Conservation (phyloP, 371 early-diverging fungal species). For the Lichtheimia hyalospora region DNA sequence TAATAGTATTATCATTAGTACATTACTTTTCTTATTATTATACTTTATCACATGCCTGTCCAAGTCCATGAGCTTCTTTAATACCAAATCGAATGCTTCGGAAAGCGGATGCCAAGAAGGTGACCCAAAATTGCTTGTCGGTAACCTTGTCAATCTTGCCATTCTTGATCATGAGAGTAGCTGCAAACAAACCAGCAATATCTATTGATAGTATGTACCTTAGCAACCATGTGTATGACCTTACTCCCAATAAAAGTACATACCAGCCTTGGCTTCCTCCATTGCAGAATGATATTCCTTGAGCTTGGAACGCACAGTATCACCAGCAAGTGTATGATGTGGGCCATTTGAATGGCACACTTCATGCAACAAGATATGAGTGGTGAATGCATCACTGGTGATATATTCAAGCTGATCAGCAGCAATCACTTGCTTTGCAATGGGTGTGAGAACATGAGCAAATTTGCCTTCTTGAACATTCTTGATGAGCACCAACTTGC, state of each 20-base stretch:
- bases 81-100: constrained; percentile 81
- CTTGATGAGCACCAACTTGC: constrained; percentile 80
- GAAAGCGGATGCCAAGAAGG: constrained; percentile 80
- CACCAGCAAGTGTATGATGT: constrained; percentile 58
- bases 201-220: constrained; percentile 31
- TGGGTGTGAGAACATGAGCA: constrained; percentile 65
- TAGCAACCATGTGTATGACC: constrained; percentile 15
- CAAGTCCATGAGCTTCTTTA: constrained; percentile 77
- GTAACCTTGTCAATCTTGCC: constrained; percentile 63
- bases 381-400: constrained; percentile 75
- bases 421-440: constrained; percentile 60
- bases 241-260: constrained; percentile 4
- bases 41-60: constrained; percentile 55
- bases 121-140: constrained; percentile 70
- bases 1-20: constrained; percentile 2
- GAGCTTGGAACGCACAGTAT: constrained; percentile 70
- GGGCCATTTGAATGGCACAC: constrained; percentile 82
- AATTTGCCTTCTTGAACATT: constrained; percentile 83
- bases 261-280: constrained; percentile 84
- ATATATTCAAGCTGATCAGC: constrained; percentile 58
- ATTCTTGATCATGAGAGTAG: constrained; percentile 62
- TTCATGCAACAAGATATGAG: constrained; percentile 78
- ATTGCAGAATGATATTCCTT: constrained; percentile 76
- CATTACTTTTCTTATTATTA: not conserved
- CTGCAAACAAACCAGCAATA: constrained; percentile 77